A percentile compares a stretch with the other conserved stretches of the same genome.
These are phyloP conservation scores for Mrakia frigida DNA, from an alignment of 768 basidiomycete species.

Conservation along the genomic window DNA sequence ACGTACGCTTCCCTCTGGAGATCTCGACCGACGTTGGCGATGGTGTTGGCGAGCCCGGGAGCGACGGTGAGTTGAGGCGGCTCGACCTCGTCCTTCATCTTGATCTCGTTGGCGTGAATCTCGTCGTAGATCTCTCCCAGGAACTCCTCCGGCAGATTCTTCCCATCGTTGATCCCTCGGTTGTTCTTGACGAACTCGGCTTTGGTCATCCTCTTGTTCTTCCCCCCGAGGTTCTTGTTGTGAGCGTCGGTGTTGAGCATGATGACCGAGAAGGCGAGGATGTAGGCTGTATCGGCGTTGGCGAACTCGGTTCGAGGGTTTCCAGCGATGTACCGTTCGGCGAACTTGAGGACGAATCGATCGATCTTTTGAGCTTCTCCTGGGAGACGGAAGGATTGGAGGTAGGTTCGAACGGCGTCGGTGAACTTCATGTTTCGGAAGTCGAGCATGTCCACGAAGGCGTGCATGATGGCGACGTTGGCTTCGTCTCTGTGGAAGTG, in stretches of 20 bases:
- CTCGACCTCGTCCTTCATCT: constrained; percentile 97
- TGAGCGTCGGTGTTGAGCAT: constrained; percentile 96
- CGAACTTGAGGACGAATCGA: constrained; percentile 97
- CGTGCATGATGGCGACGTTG: constrained; percentile 92
- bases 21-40: constrained; percentile 88
- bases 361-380: constrained; percentile 99
- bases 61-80: constrained; percentile 43
- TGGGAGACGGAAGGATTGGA: constrained; percentile 93
- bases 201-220: constrained; percentile 82
- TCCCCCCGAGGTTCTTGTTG: constrained; percentile 71
- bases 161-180: constrained; percentile 87
- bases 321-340: constrained; percentile 87
- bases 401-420: constrained; percentile 79
- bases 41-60: constrained; percentile 70
- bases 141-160: constrained; percentile 80
- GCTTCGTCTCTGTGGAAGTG: constrained; percentile 62
- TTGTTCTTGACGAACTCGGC: constrained; percentile 90
- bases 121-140: constrained; percentile 78
- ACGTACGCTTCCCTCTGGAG: constrained; percentile 93
- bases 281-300: constrained; percentile 93
- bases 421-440: constrained; percentile 76
- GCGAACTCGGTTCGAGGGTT: constrained; percentile 80
- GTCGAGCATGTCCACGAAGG: constrained; percentile 88
- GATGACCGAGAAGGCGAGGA: constrained; percentile 91
- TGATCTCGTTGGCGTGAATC: constrained; percentile 84